Base-by-base conservation (phyloP, 768 basidiomycete species). In the Mycena belliarum region DNA sequence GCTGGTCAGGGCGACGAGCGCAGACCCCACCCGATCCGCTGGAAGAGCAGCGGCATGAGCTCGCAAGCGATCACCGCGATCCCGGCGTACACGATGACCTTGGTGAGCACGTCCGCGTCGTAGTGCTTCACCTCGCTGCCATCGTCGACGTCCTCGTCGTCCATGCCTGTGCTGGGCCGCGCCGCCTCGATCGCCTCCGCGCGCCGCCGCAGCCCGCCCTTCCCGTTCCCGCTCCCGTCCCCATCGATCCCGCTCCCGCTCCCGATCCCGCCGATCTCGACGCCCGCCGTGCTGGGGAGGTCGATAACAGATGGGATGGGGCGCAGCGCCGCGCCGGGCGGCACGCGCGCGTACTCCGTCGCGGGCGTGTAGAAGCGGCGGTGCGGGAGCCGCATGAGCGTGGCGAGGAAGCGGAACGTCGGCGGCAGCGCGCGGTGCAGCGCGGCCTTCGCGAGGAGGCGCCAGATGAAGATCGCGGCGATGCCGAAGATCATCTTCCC, bases 291-390 rank as follows among this genome's bases (percentile, higher is more conserved):
- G 21, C 73, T 70, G 0, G 89, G 83, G 14, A 97, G 78, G 67
- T 95, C 91, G 59, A 97, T 89, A 49, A 95, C 85, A 70, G 87
- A 89, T 10, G 95, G 95, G 63, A 96, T 86, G 0, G 92, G 81
- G 52, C 83, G 83, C 44, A 95, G 72, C 1, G 78, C 80, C 55
- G 72, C 77, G 42, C 72, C 71, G 7, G 77, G 74, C 0, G 88
- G 88, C 1, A 91, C 83, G 25, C 71, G 79, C 28, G 79, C 80
- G 71, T 97, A 97, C 64, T 95, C 94, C 65, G 93, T 94, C 28
- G 95, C 92, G 26, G 93, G 89, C 6, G 87, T 90, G 70, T 98
- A 97, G 73, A 93, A 93, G 16, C 93, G 80, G 11, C 96, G 82
- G 59, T 86, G 84, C 0, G 95, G 96, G 5, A 98, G 82, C 9